Evolutionary conservation across 108 stramenopile genomes (phyloP).

Genomic region (Cyclotella atomus): DNA sequence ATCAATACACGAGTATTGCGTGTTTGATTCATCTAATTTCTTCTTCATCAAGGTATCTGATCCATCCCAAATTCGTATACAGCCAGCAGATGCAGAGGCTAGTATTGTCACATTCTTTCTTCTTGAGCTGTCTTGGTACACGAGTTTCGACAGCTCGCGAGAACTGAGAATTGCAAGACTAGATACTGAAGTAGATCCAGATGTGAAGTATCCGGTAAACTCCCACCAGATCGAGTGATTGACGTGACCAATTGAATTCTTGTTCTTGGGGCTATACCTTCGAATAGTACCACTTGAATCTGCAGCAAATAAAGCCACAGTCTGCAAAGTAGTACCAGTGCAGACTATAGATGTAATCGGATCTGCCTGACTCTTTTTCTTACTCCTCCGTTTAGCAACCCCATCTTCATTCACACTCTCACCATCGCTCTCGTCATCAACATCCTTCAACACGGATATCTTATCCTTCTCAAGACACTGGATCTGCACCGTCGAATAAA

Average conservation of each 20-base stretch:
- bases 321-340: background rate
- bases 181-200: background rate
- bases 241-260: background rate
- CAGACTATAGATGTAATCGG: conserved; percentile 33
- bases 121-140: background rate
- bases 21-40: conserved; percentile 5
- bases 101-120: conserved; percentile 16
- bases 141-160: background rate
- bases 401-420: background rate
- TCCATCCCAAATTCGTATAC: conserved; percentile 20
- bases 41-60: conserved; percentile 6
- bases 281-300: conserved; percentile 29
- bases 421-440: background rate
- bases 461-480: conserved; percentile 12
- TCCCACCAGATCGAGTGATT: conserved; percentile 32
- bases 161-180: conserved; percentile 27
- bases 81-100: conserved; percentile 9
- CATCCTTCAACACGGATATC: conserved; percentile 12
- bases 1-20: conserved; percentile 3
- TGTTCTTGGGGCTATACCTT: conserved; percentile 32
- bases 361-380: background rate
- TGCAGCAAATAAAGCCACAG: conserved; percentile 27
- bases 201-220: conserved; percentile 16
- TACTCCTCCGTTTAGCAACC: background rate
- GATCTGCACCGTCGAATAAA: conserved; percentile 28